Percentiles rank a stretch among this genome's conserved stretches.
phyloP scores from a whole-genome alignment of 768 basidiomycete species.

The Rhodosporidiobolus odoratus region DNA sequence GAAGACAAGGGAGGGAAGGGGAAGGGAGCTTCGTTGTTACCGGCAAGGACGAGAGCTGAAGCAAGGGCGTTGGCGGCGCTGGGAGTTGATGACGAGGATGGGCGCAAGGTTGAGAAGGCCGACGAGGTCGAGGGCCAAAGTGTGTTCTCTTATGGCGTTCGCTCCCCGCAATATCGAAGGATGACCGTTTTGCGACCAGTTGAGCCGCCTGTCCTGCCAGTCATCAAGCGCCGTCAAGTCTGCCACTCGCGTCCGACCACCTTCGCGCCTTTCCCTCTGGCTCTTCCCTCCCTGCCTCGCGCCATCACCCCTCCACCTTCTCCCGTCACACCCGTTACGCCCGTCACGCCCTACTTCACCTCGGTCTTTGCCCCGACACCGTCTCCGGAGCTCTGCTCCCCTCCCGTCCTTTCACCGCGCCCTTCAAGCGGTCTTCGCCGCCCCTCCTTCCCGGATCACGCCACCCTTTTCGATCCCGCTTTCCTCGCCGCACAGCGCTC shows the following conservation, averaged over 20 bases:
- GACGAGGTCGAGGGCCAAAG: background rate
- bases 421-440: background rate
- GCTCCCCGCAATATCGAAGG: no score
- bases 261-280: background rate
- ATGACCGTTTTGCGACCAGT: no score
- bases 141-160: background rate
- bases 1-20: no score
- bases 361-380: conserved; percentile 5
- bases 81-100: background rate
- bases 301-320: background rate
- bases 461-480: background rate
- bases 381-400: background rate
- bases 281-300: background rate
- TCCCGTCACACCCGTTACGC: background rate
- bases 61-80: background rate
- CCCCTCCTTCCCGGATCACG: background rate
- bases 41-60: background rate
- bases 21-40: background rate
- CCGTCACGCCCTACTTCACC: background rate
- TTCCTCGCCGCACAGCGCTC: background rate
- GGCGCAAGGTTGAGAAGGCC: background rate
- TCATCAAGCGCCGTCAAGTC: background rate
- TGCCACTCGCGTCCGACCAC: background rate
- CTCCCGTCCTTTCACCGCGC: background rate
- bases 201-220: background rate